phyloP scores from a whole-genome alignment of 352 stramenopile species.

The Globisporangium middletonii region DNA sequence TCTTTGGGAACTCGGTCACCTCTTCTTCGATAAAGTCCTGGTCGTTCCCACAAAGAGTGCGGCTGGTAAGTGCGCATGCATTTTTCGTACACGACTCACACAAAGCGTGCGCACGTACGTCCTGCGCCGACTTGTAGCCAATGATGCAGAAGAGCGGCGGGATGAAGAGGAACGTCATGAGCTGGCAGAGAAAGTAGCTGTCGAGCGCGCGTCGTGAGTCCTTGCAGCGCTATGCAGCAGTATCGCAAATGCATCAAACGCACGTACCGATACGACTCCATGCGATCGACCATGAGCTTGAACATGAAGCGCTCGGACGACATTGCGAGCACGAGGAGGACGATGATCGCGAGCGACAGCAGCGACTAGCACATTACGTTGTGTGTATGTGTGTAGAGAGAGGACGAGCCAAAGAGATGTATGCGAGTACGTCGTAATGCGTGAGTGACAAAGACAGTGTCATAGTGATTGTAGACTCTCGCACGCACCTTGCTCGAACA shows the following conservation, averaged over 20 bases:
- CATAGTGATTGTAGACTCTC: not conserved
- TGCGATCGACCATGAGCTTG: constrained; percentile 86
- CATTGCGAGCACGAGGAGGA: constrained; percentile 74
- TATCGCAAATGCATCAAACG: too few relatives aligned
- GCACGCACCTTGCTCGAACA: constrained; percentile 71
- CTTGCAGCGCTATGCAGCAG: not conserved
- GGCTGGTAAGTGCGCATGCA: not conserved
- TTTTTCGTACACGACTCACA: not conserved
- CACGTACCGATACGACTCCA: constrained; percentile 82
- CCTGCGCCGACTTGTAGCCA: constrained; percentile 77
- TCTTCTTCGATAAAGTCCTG: constrained; percentile 85
- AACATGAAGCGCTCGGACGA: constrained; percentile 82
- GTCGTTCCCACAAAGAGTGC: not conserved
- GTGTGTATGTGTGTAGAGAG: not conserved
- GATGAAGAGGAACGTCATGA: constrained; percentile 88
- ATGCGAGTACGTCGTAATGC: not conserved
- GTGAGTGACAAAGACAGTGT: not conserved
- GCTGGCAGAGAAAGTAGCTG: constrained; percentile 83
- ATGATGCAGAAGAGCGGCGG: constrained; percentile 81
- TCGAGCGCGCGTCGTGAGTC: not conserved
- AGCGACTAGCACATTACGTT: constrained; percentile 38
- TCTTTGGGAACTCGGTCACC: constrained; percentile 79
- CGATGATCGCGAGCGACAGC: constrained; percentile 63
- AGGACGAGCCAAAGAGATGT: not conserved
- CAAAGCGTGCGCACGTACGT: constrained; percentile 24